Evolutionary conservation across 495 filamentous ascomycete genomes (phyloP), one percentile per base, ranked within the genome.

Genomic region (Lasiosphaeris hirsuta): DNA sequence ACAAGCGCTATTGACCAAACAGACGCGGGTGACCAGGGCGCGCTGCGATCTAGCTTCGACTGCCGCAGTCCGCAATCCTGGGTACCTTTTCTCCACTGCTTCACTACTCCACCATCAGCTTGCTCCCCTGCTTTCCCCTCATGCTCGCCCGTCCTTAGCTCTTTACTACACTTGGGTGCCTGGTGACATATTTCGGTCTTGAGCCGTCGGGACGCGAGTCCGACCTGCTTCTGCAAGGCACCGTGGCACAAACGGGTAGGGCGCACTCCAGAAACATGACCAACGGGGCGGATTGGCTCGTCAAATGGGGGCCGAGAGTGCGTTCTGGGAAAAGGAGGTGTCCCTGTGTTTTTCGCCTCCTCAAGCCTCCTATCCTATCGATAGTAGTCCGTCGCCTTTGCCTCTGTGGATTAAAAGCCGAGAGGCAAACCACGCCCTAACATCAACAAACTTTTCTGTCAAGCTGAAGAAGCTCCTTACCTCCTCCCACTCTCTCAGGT

Each of bases 171-270:
- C n/a, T n/a, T 18, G 17, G 51, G 51, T 44, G 51, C 38, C 51
- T 44, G 51, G 51, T 36, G 51, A 54, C 54, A 57, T 57, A 46
- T 60, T 60, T 55, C 46, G 53, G 44, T 45, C 42, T 33, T 14
- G 39, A 51, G 17, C 57, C 50, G 44, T 36, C 50, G 19, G 42
- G 48, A 15, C n/a, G 33, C 47, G 42, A n/a, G n/a, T n/a, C 46
- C 56, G 56, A 52, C 40, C 39, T 23, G 34, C 47, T 10, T 19
- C 46, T 62, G 60, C 60, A 62, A 62, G 56, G 60, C 50, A 62
- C 59, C 38, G 51, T 35, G 49, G 36, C 58, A 57, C 43, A 51
- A 61, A 51, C 59, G 58, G 62, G 62, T 54, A 63, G 46, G 59
- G 62, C 59, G 54, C 23, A 30, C 23, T 30, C 23, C 23, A 30